Evolutionary conservation across 306 rosid species (phyloP), one percentile per base, ranked within the genome.

Genomic region (Inga leiocalycina): DNA sequence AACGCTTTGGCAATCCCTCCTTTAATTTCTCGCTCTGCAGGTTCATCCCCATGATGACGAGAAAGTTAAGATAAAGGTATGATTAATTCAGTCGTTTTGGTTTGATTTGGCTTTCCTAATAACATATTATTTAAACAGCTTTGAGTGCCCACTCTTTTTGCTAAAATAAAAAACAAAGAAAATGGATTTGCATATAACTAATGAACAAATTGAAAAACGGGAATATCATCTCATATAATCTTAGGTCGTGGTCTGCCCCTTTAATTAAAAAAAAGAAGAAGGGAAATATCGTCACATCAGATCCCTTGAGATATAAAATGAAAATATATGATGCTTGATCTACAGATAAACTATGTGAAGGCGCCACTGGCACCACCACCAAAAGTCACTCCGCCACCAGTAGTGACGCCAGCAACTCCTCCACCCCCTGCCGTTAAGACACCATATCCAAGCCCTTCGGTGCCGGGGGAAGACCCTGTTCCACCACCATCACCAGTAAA

Each of bases 51-150:
- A 80, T 74, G 85, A 86, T 74, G 86, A 86, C 54, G 85, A 85
- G 59, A 86, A 88, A 54, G 87, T 86, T 48, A 79, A 85, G 62
- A 75, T 68, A 32, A 82, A 65, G 92, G 92, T 81, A 76, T 70
- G 80, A 66, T 78, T 56, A 54, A 15, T 41, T 59, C 3, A 2
- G 15, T n/a, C 54, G 27, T 59, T 27, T 85, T 44, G 43, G 78
- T 51, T 73, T 48, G 45, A 49, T 32, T 52, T 48, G 9, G 61
- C 71, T 65, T 75, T 22, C n/a, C 22, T 34, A 6, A 56, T 2
- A 6, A 5, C 43, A 56, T 22, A 41, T 35, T 51, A 39, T 39
- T 39, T 39, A 30, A 30, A 27, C 5, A 20, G 27, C 64, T 56
- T 19, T 20, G 64, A 56, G 27, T 56, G 64, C 64, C 6, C 64